Evolutionary conservation across 1,139 yeast species (phyloP).

Genomic region (Taphrina deformans): DNA sequence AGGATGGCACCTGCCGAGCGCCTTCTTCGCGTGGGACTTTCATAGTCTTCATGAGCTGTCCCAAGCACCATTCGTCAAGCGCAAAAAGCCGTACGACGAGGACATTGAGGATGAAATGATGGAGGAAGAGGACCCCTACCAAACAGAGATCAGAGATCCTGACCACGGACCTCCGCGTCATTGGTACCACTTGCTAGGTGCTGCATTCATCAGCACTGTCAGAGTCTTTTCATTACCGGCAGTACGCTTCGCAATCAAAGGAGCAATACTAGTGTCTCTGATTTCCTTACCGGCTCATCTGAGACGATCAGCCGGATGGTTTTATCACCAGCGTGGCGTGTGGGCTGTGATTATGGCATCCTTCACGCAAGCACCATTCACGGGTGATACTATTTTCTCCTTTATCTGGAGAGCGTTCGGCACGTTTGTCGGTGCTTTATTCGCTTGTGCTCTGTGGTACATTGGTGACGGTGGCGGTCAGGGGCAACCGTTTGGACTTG

Average conservation of each 20-base stretch:
- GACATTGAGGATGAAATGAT: conserved; percentile 43
- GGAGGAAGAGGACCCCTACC: conserved; percentile 34
- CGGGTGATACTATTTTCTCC: conserved; percentile 46
- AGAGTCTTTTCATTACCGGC: conserved; percentile 39
- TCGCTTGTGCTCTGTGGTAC: conserved; percentile 47
- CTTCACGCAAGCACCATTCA: conserved; percentile 43
- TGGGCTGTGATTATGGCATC: conserved; percentile 46
- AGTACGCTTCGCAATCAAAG: conserved; percentile 41
- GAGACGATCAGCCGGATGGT: conserved; percentile 42
- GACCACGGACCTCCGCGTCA: conserved; percentile 45
- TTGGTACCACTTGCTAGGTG: conserved; percentile 43
- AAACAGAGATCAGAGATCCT: conserved; percentile 42
- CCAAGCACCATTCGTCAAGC: background rate
- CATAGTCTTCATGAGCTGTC: background rate
- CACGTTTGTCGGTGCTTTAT: conserved; percentile 44
- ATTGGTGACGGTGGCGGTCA: conserved; percentile 42
- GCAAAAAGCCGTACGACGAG: conserved; percentile 17
- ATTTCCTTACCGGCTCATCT: conserved; percentile 43
- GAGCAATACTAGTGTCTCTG: conserved; percentile 42
- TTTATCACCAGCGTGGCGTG: conserved; percentile 43
- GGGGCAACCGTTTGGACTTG: conserved; percentile 42
- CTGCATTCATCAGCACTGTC: conserved; percentile 35
- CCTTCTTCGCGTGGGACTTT: background rate
- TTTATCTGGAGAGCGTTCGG: conserved; percentile 42
- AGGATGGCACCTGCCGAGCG: conserved; percentile 18